Evolutionary conservation across 768 basidiomycete genomes (phyloP), one percentile per base, ranked within the genome.

Genomic region (Boletellus emodensis): DNA sequence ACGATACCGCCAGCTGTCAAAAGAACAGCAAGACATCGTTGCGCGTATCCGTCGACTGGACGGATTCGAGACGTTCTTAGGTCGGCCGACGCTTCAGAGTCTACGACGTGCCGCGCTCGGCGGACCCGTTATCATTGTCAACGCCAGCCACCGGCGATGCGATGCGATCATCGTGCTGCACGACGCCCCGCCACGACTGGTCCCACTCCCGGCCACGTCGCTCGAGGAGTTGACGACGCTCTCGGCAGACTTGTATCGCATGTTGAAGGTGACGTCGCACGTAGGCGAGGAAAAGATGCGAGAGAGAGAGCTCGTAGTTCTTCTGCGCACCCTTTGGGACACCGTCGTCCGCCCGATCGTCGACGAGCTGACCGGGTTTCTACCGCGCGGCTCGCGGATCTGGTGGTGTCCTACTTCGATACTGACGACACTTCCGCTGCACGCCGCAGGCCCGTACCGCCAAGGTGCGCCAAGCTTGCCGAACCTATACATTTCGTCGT

Each of bases 111-210:
- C 61, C 20, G 63, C 68, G 3, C 42, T 49, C 1, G 59, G 52
- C 2, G 72, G 71, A 3, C 70, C 71, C 6, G 61, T 71, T n/a
- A 66, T 74, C 17, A 49, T 76, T 14, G 57, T 75, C 40, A 75
- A 74, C 35, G 51, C 64, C 22, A 55, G 61, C 49, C 22, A 30
- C 10, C 49, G 24, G 33, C 60, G 70, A n/a, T 76, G 72, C 34
- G 72, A 76, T 49, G 74, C 72, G 0, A 24, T 76, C 24, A 67
- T 73, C 12, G 57, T 74, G 20, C 37, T 60, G n/a, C 37, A 57
- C 11, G 51, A 56, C 10, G 51, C 49, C 9, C 32, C 55, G 2
- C 65, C 62, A 0, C 57, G 50, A 34, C 54, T 54, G 18, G 52
- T 65, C 6, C 56, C 60, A 9, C 63, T 65, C 32, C 54, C 52